A percentile compares a stretch with the other conserved stretches of the same genome.
Evolutionary conservation across 2,329 filamentous ascomycete genomes (phyloP).

Genomic region (Ceratocystis papillata): DNA sequence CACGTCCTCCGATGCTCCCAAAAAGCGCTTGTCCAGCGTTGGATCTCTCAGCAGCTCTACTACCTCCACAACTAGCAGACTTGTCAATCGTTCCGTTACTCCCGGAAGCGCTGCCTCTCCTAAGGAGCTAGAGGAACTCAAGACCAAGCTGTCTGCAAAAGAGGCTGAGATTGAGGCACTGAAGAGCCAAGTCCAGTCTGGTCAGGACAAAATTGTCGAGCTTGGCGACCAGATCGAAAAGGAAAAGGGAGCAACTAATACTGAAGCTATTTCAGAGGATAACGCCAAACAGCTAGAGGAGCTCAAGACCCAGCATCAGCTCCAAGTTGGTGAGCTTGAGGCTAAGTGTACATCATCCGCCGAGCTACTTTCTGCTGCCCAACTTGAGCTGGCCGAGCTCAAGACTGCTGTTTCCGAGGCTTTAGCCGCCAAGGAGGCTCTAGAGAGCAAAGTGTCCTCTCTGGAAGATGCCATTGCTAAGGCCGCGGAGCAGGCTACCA

Average conservation of each 20-base stretch:
- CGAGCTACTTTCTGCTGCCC: constrained; percentile 42
- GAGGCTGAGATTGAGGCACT: constrained; percentile 48
- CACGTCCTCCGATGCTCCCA: constrained; percentile 37
- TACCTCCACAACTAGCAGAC: constrained; percentile 32
- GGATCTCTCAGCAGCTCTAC: constrained; percentile 31
- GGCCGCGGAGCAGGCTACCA: constrained; percentile 38
- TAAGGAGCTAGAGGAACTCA: constrained; percentile 51
- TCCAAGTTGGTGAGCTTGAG: constrained; percentile 39
- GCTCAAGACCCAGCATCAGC: constrained; percentile 42
- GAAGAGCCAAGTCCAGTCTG: constrained; percentile 45
- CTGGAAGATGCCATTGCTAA: constrained; percentile 46
- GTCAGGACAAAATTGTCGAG: constrained; percentile 45
- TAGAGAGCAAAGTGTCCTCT: constrained; percentile 38
- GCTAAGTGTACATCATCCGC: constrained; percentile 39
- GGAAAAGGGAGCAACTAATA: constrained; percentile 34
- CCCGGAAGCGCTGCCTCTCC: constrained; percentile 33
- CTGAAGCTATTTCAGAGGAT: constrained; percentile 34
- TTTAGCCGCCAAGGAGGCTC: constrained; percentile 40
- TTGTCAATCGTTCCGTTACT: constrained; percentile 29
- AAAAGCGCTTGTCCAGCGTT: constrained; percentile 47
- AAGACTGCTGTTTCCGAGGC: constrained; percentile 41
- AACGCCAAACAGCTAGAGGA: constrained; percentile 35
- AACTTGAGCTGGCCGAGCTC: constrained; percentile 42
- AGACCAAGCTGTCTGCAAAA: constrained; percentile 47
- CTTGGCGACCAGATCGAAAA: constrained; percentile 43